These are phyloP conservation scores for Aquilaria sinensis DNA, from an alignment of 345 rosid genomes.

Conservation along the genomic window DNA sequence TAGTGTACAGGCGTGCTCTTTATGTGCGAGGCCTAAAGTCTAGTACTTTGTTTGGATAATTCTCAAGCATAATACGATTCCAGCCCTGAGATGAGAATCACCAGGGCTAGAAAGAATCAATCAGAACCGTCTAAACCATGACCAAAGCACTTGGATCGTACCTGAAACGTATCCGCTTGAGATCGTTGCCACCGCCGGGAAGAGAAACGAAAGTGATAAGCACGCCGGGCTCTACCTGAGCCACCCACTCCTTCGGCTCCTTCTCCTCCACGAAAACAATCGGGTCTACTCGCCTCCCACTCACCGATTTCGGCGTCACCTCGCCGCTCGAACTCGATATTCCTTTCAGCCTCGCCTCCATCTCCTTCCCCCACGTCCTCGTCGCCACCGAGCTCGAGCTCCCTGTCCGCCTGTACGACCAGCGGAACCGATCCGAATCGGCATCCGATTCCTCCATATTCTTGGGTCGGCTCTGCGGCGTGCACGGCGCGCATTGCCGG, in stretches of 20 bases:
- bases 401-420: slow-evolving; percentile 62
- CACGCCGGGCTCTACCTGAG: slow-evolving; percentile 91
- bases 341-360: slow-evolving; percentile 71
- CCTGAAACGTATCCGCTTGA: slow-evolving; percentile 86
- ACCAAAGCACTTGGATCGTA: slow-evolving; percentile 13
- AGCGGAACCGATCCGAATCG: slow-evolving; percentile 58
- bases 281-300: slow-evolving; percentile 54
- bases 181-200: slow-evolving; percentile 88
- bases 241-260: slow-evolving; percentile 86
- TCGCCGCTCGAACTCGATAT: slow-evolving; percentile 69
- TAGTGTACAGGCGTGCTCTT: too few species aligned
- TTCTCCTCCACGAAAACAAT: slow-evolving; percentile 65
- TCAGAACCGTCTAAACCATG: slow-evolving; percentile 15
- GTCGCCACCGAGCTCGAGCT: slow-evolving; percentile 63
- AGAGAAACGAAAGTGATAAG: slow-evolving; percentile 77
- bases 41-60: too few species aligned
- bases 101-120: slow-evolving; percentile 4
- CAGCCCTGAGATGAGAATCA: slow-evolving; percentile 28
- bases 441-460: slow-evolving; percentile 45
- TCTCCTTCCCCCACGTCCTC: slow-evolving; percentile 66
- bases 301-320: slow-evolving; percentile 54
- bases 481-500: slow-evolving; percentile 70
- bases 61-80: too few species aligned
- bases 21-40: too few species aligned
- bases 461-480: slow-evolving; percentile 45